A percentile compares a stretch with the other conserved stretches of the same genome.
These are phyloP conservation scores for Malassezia caprae DNA, from an alignment of 1,284 basidiomycete species.

Conservation along the genomic window DNA sequence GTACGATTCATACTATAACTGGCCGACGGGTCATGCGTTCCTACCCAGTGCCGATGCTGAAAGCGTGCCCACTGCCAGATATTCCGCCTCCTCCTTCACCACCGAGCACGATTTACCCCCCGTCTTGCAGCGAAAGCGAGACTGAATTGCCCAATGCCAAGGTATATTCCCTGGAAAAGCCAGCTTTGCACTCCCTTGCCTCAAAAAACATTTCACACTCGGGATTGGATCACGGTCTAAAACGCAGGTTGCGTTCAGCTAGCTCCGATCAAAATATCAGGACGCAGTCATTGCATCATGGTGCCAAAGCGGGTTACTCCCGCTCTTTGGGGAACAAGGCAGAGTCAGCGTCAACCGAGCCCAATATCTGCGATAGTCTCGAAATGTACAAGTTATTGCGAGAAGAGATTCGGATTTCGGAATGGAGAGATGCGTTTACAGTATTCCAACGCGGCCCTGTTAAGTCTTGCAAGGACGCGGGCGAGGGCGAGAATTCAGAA, in stretches of 20 bases:
- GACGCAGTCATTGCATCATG: not conserved
- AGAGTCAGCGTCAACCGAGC: not conserved
- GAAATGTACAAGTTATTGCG: not conserved
- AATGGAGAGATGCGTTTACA: not conserved
- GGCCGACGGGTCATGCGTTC: not conserved
- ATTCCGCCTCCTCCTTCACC: not conserved
- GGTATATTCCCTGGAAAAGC: not conserved
- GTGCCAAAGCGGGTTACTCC: not conserved
- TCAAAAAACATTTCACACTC: not conserved
- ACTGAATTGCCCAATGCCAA: too few species aligned
- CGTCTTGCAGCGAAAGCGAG: not conserved
- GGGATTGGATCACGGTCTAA: too few species aligned
- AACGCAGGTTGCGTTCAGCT: not conserved
- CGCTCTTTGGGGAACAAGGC: not conserved
- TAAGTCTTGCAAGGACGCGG: not conserved
- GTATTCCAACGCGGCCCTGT: not conserved
- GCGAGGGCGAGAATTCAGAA: not conserved
- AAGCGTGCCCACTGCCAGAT: not conserved
- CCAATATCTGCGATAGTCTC: not conserved
- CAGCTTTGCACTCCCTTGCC: not conserved
- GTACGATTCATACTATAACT: not conserved
- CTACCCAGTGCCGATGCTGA: not conserved
- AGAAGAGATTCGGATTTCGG: not conserved
- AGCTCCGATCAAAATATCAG: not conserved
- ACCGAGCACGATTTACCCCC: not conserved